These are phyloP conservation scores for Daldinia loculata DNA, from an alignment of 495 filamentous ascomycete genomes.

Conservation along the genomic window DNA sequence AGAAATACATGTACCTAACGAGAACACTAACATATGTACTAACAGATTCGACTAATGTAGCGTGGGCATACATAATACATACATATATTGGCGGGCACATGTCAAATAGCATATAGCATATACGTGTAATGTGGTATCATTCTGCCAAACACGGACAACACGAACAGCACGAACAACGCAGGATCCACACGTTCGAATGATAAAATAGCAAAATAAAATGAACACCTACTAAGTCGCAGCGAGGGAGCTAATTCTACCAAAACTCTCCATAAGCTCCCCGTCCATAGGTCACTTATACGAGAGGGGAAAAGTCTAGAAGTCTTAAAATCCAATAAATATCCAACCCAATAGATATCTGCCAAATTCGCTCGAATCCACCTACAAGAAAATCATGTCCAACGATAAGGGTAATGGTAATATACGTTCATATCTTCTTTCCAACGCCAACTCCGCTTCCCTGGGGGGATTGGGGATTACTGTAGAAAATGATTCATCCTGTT, in stretches of 20 bases:
- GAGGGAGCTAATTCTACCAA: neutral
- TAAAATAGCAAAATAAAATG: constrained; percentile 1
- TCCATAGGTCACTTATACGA: neutral
- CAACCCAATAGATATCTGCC: constrained; percentile 9
- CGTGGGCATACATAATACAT: no score
- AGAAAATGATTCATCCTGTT: constrained; percentile 2
- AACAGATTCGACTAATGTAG: no score
- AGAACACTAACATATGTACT: no score
- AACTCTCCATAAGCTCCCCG: neutral
- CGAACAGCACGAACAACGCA: neutral
- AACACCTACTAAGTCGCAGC: neutral
- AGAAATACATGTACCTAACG: neutral
- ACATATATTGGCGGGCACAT: neutral
- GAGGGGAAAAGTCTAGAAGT: neutral
- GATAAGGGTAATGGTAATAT: neutral
- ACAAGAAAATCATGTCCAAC: constrained; percentile 1
- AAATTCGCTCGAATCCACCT: constrained; percentile 18
- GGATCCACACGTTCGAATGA: neutral
- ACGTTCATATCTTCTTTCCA: constrained; percentile 9
- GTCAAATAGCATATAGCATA: neutral
- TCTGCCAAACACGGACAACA: constrained; percentile 2
- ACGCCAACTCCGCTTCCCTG: constrained; percentile 19
- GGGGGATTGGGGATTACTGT: neutral
- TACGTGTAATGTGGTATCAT: constrained; percentile 5
- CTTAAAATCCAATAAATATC: constrained; percentile 1